These are phyloP conservation scores for Sarocladium brachiariae DNA, from an alignment of 2,329 filamentous ascomycete species.

Conservation along the genomic window DNA sequence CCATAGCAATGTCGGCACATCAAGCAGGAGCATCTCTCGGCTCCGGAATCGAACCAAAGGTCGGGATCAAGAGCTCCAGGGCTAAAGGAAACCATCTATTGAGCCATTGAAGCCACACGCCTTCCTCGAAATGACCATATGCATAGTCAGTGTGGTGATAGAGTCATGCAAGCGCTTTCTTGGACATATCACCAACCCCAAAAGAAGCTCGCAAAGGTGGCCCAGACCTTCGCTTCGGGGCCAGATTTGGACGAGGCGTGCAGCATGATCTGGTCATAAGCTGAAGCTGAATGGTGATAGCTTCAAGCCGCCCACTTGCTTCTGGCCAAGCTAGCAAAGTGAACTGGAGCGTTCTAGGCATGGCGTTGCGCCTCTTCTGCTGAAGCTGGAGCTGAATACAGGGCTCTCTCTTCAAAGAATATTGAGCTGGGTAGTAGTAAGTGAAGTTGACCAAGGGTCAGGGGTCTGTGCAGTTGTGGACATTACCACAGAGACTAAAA, in stretches of 20 bases:
- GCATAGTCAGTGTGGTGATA: not conserved
- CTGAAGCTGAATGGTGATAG: slow-evolving; percentile 1
- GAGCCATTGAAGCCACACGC: slow-evolving; percentile 5
- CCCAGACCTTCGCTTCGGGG: not conserved
- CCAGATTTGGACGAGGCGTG: not conserved
- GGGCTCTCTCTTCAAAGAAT: no score
- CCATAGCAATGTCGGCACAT: no score
- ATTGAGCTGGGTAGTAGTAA: no score
- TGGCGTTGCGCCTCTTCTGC: not conserved
- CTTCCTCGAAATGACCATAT: not conserved
- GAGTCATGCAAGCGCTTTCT: not conserved
- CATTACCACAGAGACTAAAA: no score
- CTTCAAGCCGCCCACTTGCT: slow-evolving; percentile 1
- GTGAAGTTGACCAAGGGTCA: not conserved
- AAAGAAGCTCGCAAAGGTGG: not conserved
- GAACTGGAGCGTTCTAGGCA: slow-evolving; percentile 3
- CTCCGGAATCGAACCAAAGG: not conserved
- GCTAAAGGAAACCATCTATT: not conserved
- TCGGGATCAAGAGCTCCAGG: not conserved
- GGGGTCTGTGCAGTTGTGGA: not conserved
- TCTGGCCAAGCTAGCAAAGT: not conserved
- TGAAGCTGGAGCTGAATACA: not conserved
- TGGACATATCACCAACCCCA: not conserved
- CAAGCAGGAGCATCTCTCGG: no score
- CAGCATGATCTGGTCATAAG: not conserved